Conservation (phyloP, 2,329 filamentous ascomycete genomes). For the Achaetomium macrosporum region DNA sequence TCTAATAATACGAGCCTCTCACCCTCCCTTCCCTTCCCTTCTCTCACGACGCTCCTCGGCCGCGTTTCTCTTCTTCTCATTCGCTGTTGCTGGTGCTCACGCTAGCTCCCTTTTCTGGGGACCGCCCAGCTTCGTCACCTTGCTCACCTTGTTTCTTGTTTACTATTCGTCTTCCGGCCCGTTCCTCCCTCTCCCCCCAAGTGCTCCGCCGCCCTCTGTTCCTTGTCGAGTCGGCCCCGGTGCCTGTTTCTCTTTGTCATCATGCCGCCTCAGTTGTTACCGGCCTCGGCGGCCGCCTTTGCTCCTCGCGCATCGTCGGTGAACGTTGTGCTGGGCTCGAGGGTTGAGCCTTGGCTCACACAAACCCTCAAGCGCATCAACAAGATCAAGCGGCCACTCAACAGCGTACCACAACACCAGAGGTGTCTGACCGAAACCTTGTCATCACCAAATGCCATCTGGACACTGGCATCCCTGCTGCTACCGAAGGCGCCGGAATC, state of each 20-base stretch:
- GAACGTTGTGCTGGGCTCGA: conserved; percentile 87
- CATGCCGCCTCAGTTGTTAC: conserved; percentile 91
- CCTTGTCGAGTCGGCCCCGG: conserved; percentile 15
- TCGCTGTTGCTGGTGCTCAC: conserved; percentile 56
- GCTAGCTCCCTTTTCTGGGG: conserved; percentile 52
- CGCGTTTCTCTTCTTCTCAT: conserved; percentile 50
- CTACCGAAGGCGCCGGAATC: conserved; percentile 81
- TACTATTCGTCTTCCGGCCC: conserved; percentile 33
- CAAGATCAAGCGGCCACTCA: conserved; percentile 90
- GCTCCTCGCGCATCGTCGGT: conserved; percentile 83
- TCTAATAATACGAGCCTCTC: conserved; percentile 37
- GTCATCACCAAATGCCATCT: conserved; percentile 84
- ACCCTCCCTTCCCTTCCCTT: conserved; percentile 35
- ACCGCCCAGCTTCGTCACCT: conserved; percentile 43
- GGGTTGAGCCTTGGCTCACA: conserved; percentile 94
- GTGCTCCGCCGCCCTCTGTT: conserved; percentile 34
- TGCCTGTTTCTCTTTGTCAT: conserved; percentile 14
- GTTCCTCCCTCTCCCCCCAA: conserved; percentile 30
- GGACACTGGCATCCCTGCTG: conserved; percentile 91
- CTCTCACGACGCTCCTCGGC: conserved; percentile 54
- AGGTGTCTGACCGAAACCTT: conserved; percentile 92
- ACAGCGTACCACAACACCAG: conserved; percentile 93
- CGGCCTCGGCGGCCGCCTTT: conserved; percentile 93
- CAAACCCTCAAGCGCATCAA: conserved; percentile 96
- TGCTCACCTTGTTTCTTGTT: conserved; percentile 37